These are phyloP conservation scores for Piloderma croceum DNA, from an alignment of 768 basidiomycete species.

Conservation along the genomic window DNA sequence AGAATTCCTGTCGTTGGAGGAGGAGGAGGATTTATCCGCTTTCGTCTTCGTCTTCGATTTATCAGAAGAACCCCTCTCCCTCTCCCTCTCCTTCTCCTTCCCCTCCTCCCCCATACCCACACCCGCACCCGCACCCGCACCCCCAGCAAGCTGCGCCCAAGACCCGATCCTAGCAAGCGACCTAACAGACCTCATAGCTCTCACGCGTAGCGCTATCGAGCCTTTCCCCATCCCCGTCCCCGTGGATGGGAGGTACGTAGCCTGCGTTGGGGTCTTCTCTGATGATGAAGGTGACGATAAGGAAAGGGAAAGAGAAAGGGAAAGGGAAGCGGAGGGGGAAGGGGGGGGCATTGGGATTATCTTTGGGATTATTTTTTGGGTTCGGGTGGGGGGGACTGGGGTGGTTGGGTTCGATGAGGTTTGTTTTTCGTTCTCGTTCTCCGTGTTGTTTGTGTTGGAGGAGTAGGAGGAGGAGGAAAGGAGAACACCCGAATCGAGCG, in stretches of 20 bases:
- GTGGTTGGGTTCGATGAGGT: no score
- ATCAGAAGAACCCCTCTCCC: conserved; percentile 13
- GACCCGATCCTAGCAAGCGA: conserved; percentile 67
- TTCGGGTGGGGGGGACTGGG: conserved; percentile 9
- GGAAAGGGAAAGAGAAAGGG: no score
- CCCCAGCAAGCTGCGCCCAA: conserved; percentile 56
- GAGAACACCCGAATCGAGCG: conserved; percentile 44
- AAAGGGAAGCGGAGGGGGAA: conserved; percentile 23
- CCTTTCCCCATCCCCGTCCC: conserved; percentile 23
- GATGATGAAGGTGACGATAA: no score
- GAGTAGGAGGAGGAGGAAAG: conserved; percentile 26
- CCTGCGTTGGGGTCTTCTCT: conserved; percentile 16
- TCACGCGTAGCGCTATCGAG: conserved; percentile 70
- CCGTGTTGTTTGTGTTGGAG: conserved; percentile 9
- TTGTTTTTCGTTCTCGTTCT: not conserved
- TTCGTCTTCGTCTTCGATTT: conserved; percentile 34
- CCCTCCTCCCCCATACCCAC: no score
- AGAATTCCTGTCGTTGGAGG: conserved; percentile 27
- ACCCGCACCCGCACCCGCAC: conserved; percentile 26
- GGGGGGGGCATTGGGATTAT: conserved; percentile 34
- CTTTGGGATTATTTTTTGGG: conserved; percentile 32
- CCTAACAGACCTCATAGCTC: conserved; percentile 73
- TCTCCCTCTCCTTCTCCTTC: conserved; percentile 24
- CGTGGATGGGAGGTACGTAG: conserved; percentile 5
- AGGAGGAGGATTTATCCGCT: conserved; percentile 35